These are phyloP conservation scores for Phytophthora fragariaefolia DNA, from an alignment of 352 stramenopile genomes.

Conservation along the genomic window DNA sequence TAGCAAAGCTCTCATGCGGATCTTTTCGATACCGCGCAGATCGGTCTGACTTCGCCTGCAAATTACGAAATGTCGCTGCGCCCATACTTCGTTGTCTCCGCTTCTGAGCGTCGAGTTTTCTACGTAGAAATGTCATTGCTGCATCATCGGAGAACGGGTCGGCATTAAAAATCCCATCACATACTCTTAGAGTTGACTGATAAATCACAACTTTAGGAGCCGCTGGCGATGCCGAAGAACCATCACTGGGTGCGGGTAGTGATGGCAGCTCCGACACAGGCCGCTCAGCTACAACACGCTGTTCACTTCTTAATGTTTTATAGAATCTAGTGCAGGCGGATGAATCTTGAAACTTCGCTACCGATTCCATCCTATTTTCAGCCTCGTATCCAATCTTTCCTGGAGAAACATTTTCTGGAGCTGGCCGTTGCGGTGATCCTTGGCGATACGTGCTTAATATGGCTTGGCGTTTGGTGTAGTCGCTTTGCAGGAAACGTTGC, in stretches of 20 bases:
- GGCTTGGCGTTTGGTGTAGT: slow-evolving; percentile 17
- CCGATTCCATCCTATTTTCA: neutral
- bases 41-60: slow-evolving; percentile 2
- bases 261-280: neutral
- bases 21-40: slow-evolving; percentile 18
- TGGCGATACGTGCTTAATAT: slow-evolving; percentile 18
- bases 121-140: slow-evolving; percentile 24
- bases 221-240: slow-evolving; percentile 1
- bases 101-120: slow-evolving; percentile 9
- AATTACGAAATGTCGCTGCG: neutral
- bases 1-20: neutral
- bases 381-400: neutral
- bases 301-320: slow-evolving; percentile 1
- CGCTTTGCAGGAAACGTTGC: slow-evolving; percentile 27
- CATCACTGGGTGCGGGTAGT: neutral
- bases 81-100: neutral
- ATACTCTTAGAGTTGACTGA: slow-evolving; percentile 15
- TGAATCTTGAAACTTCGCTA: neutral
- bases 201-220: slow-evolving; percentile 19
- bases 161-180: slow-evolving; percentile 24
- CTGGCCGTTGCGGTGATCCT: slow-evolving; percentile 10
- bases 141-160: slow-evolving; percentile 27
- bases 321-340: neutral
- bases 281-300: slow-evolving; percentile 9
- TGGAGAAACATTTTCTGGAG: neutral